Base-by-base conservation (phyloP, 208 protist species). In the Wallacemonas rigidus region DNA sequence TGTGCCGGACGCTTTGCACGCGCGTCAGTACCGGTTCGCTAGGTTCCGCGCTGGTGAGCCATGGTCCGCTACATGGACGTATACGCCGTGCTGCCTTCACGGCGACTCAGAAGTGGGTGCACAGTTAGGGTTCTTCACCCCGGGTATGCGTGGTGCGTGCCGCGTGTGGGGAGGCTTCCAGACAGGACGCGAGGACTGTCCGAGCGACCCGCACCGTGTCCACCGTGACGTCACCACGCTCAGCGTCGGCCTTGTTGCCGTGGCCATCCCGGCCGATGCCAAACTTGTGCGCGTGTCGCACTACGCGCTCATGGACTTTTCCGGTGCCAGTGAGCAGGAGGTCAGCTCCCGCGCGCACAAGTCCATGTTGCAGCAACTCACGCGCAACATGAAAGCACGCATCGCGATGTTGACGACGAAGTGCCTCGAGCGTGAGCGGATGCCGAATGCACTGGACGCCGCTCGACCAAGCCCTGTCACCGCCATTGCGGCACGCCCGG, bases 121-220 rank as follows among this genome's bases (percentile, higher is more conserved):
- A 5, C 40, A 51, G n/a, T 57, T 77, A 3, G 83, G 83, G 26
- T 79, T 88, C 43, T 76, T 76, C 72, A 75, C 79, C 41, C 40
- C 79, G 8, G 75, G 79, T 26, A 56, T 85, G 0, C 63, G 48
- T 14, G 83, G 69, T 6, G 77, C 67, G 0, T 79, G 72, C 26
- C 48, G 71, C 53, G 67, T 88, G 9, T 81, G 80, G 76, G 35
- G 75, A 6, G 71, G 71, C 26, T 45, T 58, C 4, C 67, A 72
- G 12, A 64, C 63, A 11, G 40, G 55, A 2, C 41, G 41, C 48
- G 43, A 35, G 50, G 36, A 39, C 9, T 44, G 64, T 36, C 40
- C 41, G 14, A n/a, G 8, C 40, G 68, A 76, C 56, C 74, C 74
- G 8, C 51, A 73, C 26, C 56, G 71, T 4, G 40, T 45, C 6